Percentiles rank a stretch among this genome's conserved stretches.
These are phyloP conservation scores for Yarrowia porcina DNA, from an alignment of 805 yeast genomes.

Conservation along the genomic window DNA sequence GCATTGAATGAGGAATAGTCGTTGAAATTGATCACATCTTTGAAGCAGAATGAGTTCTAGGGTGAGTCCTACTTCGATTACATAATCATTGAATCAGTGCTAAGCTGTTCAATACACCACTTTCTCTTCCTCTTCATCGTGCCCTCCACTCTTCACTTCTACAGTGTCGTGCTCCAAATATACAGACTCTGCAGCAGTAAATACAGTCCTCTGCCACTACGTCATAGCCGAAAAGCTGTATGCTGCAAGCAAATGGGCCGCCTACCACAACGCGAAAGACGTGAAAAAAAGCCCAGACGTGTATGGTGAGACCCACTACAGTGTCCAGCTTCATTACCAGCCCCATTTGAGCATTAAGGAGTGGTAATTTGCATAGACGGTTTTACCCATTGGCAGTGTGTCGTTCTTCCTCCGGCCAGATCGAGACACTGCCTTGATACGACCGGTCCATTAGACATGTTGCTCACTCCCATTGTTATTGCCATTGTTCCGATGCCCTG, in stretches of 20 bases:
- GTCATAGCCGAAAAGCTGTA: slow-evolving; percentile 3
- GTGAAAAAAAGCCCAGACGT: neutral
- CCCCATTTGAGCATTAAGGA: too few relatives aligned
- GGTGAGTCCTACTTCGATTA: too few relatives aligned
- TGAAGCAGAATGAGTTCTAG: too few relatives aligned
- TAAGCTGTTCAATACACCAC: too few relatives aligned
- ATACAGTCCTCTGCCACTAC: neutral
- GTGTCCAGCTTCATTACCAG: neutral
- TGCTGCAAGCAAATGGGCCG: neutral
- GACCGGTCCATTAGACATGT: neutral
- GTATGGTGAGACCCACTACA: slow-evolving; percentile 5
- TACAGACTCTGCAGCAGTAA: slow-evolving; percentile 1
- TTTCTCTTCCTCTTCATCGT: too few relatives aligned
- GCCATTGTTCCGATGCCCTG: slow-evolving; percentile 24
- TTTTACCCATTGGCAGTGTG: too few relatives aligned
- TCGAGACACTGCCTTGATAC: neutral
- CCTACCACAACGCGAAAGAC: slow-evolving; percentile 13
- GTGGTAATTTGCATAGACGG: too few relatives aligned
- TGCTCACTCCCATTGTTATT: neutral
- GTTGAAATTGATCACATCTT: too few relatives aligned
- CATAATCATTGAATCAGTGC: too few relatives aligned
- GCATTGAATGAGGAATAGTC: too few relatives aligned
- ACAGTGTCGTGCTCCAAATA: neutral
- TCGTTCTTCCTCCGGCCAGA: neutral
- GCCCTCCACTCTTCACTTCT: neutral